Conservation (phyloP, 2,329 filamentous ascomycete species). For the Ceratocystis ficicola region DNA sequence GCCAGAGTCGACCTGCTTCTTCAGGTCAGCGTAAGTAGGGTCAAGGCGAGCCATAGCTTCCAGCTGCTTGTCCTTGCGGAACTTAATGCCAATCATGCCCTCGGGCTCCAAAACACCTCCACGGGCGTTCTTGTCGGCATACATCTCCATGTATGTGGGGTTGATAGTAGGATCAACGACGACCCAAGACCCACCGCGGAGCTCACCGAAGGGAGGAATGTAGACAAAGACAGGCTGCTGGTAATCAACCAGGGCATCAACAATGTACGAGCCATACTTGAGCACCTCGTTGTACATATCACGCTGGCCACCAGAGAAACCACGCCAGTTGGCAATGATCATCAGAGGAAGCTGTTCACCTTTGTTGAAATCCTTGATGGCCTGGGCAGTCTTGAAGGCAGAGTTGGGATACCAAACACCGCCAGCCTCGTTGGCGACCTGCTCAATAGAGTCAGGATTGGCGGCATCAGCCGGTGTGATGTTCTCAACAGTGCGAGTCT, state of each 20-base stretch:
- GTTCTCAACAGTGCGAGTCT: constrained; percentile 93
- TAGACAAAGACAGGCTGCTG: constrained; percentile 99
- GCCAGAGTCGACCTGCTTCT: constrained; percentile 60
- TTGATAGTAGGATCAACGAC: constrained; percentile 99
- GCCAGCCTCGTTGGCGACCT: constrained; percentile 86
- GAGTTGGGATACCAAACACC: constrained; percentile 99
- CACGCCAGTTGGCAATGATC: constrained; percentile 99
- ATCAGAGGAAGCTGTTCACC: constrained; percentile 96
- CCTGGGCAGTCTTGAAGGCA: constrained; percentile 98
- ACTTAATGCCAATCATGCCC: constrained; percentile 98
- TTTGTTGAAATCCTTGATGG: constrained; percentile 97
- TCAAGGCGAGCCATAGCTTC: constrained; percentile 95
- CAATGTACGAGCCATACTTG: constrained; percentile 98
- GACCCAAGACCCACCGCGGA: constrained; percentile 98
- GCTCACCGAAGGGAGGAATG: constrained; percentile 90
- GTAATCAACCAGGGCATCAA: constrained; percentile 94
- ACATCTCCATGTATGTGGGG: constrained; percentile 96
- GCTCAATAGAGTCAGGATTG: constrained; percentile 96
- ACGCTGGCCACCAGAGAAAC: constrained; percentile 97
- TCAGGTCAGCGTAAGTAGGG: constrained; percentile 67
- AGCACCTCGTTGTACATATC: constrained; percentile 99
- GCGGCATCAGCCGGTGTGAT: constrained; percentile 91
- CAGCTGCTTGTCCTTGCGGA: constrained; percentile 91
- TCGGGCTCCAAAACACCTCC: constrained; percentile 97
- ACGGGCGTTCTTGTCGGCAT: constrained; percentile 85